Evolutionary conservation across 1,284 basidiomycete species (phyloP).

Genomic region (Cryptococcus jaspeensis): DNA sequence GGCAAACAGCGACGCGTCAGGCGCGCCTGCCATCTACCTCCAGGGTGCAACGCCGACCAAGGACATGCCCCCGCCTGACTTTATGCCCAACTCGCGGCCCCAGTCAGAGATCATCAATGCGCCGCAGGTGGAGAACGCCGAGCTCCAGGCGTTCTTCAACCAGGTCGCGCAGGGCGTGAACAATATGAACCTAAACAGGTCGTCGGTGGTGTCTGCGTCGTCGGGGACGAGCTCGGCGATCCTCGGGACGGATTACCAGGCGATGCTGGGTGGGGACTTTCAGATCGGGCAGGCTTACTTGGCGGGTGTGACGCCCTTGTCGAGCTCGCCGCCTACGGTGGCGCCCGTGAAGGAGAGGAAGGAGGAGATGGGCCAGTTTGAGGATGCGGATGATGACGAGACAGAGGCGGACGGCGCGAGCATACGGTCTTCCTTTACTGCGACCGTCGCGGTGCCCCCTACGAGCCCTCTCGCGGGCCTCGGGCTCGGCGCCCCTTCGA

Average conservation of each 20-base stretch:
- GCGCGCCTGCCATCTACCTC: constrained; percentile 49
- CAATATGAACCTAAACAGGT: constrained; percentile 53
- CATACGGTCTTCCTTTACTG: constrained; percentile 26
- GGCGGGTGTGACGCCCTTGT: constrained; percentile 16
- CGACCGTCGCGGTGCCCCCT: constrained; percentile 19
- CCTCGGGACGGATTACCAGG: constrained; percentile 37
- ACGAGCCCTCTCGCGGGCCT: constrained; percentile 34
- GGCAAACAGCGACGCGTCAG: constrained; percentile 14
- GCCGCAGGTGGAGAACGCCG: constrained; percentile 54
- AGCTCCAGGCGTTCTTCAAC: constrained; percentile 59
- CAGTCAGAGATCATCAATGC: constrained; percentile 39
- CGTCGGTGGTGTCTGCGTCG: constrained; percentile 49
- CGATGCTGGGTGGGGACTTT: constrained; percentile 40
- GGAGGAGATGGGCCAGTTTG: constrained; percentile 52
- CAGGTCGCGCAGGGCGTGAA: constrained; percentile 60
- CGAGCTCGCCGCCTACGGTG: constrained; percentile 10
- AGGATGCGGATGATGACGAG: constrained; percentile 58
- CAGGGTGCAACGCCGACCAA: constrained; percentile 54
- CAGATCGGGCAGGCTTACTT: constrained; percentile 43
- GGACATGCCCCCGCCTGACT: constrained; percentile 26
- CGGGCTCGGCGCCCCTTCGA: constrained; percentile 34
- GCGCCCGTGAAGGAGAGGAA: constrained; percentile 14
- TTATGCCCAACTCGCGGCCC: constrained; percentile 30
- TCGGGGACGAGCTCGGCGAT: constrained; percentile 44
- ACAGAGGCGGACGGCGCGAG: constrained; percentile 36